phyloP scores from a whole-genome alignment of 2,329 filamentous ascomycete genomes.

The Pseudomassariella vexata region DNA sequence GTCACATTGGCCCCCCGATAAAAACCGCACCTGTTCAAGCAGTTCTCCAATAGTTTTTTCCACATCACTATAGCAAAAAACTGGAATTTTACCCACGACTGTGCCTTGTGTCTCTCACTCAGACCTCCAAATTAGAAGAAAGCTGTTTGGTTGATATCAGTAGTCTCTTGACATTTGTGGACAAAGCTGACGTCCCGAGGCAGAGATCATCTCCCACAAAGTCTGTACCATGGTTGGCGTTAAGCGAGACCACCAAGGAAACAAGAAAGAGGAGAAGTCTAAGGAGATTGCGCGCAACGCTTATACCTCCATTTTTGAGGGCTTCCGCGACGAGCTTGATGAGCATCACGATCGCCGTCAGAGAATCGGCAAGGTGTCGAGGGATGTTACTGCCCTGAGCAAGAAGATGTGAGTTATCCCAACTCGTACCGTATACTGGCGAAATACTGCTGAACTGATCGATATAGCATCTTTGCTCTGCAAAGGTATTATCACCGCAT shows the following conservation, averaged over 20 bases:
- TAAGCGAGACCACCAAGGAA: conserved; percentile 51
- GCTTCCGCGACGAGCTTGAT: conserved; percentile 82
- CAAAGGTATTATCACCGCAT: conserved; percentile 53
- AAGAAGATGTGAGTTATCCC: conserved; percentile 80
- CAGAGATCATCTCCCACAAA: conserved; percentile 16
- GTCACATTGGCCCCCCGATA: too few relatives aligned
- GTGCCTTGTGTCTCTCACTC: too few relatives aligned
- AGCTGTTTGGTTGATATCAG: not conserved
- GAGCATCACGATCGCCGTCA: conserved; percentile 91
- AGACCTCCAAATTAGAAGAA: not conserved
- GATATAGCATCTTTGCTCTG: conserved; percentile 69
- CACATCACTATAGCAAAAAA: too few relatives aligned
- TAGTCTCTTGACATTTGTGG: too few relatives aligned
- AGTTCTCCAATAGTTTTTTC: too few relatives aligned
- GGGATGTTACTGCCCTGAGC: conserved; percentile 88
- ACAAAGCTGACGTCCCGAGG: conserved; percentile 19
- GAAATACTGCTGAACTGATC: not conserved
- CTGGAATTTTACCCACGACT: too few relatives aligned
- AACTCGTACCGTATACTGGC: not conserved
- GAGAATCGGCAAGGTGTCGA: conserved; percentile 80
- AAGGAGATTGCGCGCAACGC: conserved; percentile 32
- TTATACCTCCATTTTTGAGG: conserved; percentile 74
- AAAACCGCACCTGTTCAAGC: too few relatives aligned
- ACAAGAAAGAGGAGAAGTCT: conserved; percentile 30
- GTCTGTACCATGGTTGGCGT: conserved; percentile 38